Base-by-base conservation (phyloP, 1,284 basidiomycete species). In the Violaceomyces palustris region DNA sequence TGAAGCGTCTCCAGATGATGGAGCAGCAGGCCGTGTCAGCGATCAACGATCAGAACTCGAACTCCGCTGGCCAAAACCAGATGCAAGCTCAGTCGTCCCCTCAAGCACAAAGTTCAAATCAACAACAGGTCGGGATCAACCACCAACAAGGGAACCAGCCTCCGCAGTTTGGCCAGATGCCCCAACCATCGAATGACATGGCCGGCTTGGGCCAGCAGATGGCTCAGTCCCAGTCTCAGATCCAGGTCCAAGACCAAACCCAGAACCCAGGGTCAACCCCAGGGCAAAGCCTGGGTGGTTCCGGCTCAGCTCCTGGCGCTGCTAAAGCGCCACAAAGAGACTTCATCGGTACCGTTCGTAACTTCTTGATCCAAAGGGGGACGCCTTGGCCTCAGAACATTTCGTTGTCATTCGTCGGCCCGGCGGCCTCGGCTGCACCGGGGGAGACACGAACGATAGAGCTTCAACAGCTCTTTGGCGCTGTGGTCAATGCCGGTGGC, bases 391-490 rank as follows among this genome's bases (percentile, higher is more conserved):
- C 64, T 3, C 49, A 50, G 1, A 56, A 65, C 32, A 44, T 61
- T 12, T 28, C 50, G 1, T 40, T 57, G 37, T 50, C 48, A 30
- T 70, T 70, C 32, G 42, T 57, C 6, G 67, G 61, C 26, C 67
- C 67, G 2, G 58, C 67, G 1, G 45, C 59, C 3, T 45, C 45
- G 22, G 57, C 49, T 21, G 26, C 35, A 17, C 51, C 51, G 6
- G 62, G 60, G 30, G 67, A 67, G 30, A 61, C 52, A 33, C 61
- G 66, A 28, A 59, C 56, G 4, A 40, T 70, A 31, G 66, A 68
- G 26, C 32, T 65, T 41, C 61, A 67, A 34, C 45, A 42, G 4
- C 43, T 68, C 15, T 70, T 70, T 39, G 52, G 52, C 7, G 56
- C 60, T 11, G 64, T 70, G 19, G 49, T 67, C 22, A 46, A 55